These are phyloP conservation scores for Botrytis squamosa DNA, from an alignment of 2,329 filamentous ascomycete species.

Conservation along the genomic window DNA sequence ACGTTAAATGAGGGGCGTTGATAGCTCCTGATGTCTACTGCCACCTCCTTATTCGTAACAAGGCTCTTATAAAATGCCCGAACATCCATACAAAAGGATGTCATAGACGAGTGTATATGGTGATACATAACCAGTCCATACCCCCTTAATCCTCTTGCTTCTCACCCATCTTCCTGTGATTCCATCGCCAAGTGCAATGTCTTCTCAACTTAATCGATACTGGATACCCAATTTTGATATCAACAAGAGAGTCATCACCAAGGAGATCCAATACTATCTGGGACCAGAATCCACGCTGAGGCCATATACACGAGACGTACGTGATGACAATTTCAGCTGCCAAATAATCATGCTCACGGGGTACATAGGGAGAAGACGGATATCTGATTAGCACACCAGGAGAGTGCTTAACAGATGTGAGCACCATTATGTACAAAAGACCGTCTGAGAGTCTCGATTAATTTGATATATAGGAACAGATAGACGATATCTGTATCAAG, in stretches of 20 bases:
- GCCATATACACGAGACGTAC: constrained; percentile 56
- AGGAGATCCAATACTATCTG: constrained; percentile 58
- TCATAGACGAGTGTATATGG: background rate
- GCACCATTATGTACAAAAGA: constrained; percentile 31
- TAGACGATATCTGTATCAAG: constrained; percentile 60
- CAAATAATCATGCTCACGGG: constrained; percentile 28
- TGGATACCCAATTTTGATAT: constrained; percentile 61
- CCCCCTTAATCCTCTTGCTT: constrained; percentile 3
- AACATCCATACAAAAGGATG: constrained; percentile 4
- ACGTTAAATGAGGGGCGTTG: background rate
- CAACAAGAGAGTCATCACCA: constrained; percentile 59
- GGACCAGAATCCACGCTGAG: constrained; percentile 58
- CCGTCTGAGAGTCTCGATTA: constrained; percentile 16
- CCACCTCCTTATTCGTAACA: constrained; percentile 9
- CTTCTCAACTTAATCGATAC: constrained; percentile 52
- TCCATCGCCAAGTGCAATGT: constrained; percentile 35
- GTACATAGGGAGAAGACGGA: constrained; percentile 56
- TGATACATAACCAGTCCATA: constrained; percentile 24
- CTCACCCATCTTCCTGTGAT: constrained; percentile 16
- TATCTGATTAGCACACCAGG: constrained; percentile 60
- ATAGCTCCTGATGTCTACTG: constrained; percentile 2
- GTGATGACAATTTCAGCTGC: constrained; percentile 32
- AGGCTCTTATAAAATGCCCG: constrained; percentile 5
- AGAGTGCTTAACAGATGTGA: constrained; percentile 58
- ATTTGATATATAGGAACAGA: constrained; percentile 52